Percentiles rank a stretch among this genome's conserved stretches.
phyloP scores from a whole-genome alignment of 2,329 filamentous ascomycete genomes.

The Hymenoscyphus fructigenus region DNA sequence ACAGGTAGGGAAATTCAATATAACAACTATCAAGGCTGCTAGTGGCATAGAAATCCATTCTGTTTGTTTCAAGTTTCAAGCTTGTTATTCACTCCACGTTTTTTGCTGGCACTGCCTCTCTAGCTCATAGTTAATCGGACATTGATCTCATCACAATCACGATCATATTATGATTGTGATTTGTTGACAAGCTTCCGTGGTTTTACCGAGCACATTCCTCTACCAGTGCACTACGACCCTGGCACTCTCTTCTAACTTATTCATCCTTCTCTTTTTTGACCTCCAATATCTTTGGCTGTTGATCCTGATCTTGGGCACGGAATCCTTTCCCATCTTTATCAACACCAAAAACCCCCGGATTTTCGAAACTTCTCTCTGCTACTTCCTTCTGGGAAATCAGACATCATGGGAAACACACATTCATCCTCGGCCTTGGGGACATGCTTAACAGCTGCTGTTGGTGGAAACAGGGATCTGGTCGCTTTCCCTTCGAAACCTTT shows the following conservation, averaged over 20 bases:
- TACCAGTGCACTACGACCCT: neutral
- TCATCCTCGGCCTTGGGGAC: neutral
- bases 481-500: slow-evolving; percentile 25
- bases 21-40: neutral
- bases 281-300: neutral
- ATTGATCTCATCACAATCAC: neutral
- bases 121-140: neutral
- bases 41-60: neutral
- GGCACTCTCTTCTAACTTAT: neutral
- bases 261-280: neutral
- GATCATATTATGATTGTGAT: neutral
- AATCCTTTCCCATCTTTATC: neutral
- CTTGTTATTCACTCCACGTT: neutral
- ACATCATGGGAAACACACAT: neutral
- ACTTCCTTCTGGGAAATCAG: neutral
- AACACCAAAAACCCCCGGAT: neutral
- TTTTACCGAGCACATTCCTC: neutral
- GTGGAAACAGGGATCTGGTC: slow-evolving; percentile 19
- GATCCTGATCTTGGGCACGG: too few relatives aligned
- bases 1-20: neutral
- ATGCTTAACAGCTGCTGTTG: slow-evolving; percentile 18
- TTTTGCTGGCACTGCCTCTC: neutral
- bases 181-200: neutral
- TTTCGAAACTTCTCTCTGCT: neutral
- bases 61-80: neutral